Evolutionary conservation across 2,329 filamentous ascomycete species (phyloP).

Genomic region (Parascedosporium putredinis): DNA sequence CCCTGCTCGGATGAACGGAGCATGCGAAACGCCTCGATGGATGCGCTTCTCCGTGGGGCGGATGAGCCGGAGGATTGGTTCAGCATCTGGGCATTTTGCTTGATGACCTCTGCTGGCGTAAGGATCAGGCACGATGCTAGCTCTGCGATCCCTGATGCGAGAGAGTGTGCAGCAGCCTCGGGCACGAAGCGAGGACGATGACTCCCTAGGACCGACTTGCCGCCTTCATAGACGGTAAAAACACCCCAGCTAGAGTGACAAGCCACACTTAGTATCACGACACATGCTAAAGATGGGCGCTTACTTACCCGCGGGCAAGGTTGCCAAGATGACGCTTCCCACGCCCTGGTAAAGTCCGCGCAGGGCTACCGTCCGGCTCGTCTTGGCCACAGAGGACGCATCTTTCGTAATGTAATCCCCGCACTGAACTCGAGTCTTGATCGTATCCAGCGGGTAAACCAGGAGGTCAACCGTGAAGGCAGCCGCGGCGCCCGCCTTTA

Average conservation of each 20-base stretch:
- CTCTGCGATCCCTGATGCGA: conserved; percentile 42
- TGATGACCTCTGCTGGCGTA: conserved; percentile 81
- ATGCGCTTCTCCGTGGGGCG: conserved; percentile 21
- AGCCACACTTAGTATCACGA: too few species aligned
- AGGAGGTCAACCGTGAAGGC: conserved; percentile 79
- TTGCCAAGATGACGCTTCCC: conserved; percentile 74
- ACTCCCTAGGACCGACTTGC: background rate
- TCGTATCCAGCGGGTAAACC: conserved; percentile 78
- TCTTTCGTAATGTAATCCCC: conserved; percentile 62
- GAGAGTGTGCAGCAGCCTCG: background rate
- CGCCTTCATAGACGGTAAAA: background rate
- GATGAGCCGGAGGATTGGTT: conserved; percentile 17
- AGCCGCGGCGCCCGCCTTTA: conserved; percentile 75
- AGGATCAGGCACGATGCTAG: conserved; percentile 78
- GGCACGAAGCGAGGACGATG: background rate
- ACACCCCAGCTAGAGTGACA: background rate
- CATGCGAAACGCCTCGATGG: conserved; percentile 37
- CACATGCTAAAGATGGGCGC: too few species aligned
- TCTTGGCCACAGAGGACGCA: conserved; percentile 35
- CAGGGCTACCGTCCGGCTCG: conserved; percentile 44
- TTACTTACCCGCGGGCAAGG: conserved; percentile 68
- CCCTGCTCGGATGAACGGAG: conserved; percentile 35
- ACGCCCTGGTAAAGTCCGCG: conserved; percentile 79
- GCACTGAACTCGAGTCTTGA: conserved; percentile 80
- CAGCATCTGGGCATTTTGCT: conserved; percentile 88